Conservation (phyloP, 1,139 yeast species). For the Magnusiomyces suaveolens region DNA sequence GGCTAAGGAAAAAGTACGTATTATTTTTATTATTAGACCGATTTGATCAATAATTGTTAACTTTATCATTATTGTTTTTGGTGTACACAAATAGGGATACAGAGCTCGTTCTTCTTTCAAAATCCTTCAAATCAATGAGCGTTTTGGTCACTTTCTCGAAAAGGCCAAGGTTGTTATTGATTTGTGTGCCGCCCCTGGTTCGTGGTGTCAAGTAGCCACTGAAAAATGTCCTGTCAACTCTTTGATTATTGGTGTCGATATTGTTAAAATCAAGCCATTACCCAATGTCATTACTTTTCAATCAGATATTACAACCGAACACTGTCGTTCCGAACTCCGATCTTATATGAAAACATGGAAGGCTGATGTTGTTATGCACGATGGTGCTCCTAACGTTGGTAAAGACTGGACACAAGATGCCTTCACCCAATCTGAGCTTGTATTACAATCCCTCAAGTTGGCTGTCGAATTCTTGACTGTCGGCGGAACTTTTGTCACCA, state of each 20-base stretch:
- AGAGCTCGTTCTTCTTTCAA: conserved; percentile 98
- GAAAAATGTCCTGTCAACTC: conserved; percentile 88
- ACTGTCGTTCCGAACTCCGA: conserved; percentile 84
- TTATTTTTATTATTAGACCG: background rate
- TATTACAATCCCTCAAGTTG: conserved; percentile 80
- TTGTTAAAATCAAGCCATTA: conserved; percentile 89
- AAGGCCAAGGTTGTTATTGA: conserved; percentile 96
- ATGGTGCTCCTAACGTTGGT: conserved; percentile 99
- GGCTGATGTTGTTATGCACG: conserved; percentile 95
- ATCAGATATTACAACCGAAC: conserved; percentile 95
- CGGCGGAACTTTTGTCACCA: conserved; percentile 96
- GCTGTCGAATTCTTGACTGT: conserved; percentile 89
- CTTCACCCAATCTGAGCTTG: conserved; percentile 91
- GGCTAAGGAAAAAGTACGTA: conserved; percentile 72
- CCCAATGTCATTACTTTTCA: conserved; percentile 93
- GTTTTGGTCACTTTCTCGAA: conserved; percentile 89
- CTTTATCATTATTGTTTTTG: background rate
- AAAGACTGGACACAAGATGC: conserved; percentile 99
- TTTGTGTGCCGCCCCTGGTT: conserved; percentile 98
- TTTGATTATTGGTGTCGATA: conserved; percentile 92
- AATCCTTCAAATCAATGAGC: conserved; percentile 88
- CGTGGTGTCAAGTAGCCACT: conserved; percentile 99
- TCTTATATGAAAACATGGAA: conserved; percentile 98
- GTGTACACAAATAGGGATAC: conserved; percentile 55
- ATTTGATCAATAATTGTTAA: background rate